Evolutionary conservation across 2,329 filamentous ascomycete species (phyloP), one percentile per base, ranked within the genome.

Genomic region (Nemania sp.): DNA sequence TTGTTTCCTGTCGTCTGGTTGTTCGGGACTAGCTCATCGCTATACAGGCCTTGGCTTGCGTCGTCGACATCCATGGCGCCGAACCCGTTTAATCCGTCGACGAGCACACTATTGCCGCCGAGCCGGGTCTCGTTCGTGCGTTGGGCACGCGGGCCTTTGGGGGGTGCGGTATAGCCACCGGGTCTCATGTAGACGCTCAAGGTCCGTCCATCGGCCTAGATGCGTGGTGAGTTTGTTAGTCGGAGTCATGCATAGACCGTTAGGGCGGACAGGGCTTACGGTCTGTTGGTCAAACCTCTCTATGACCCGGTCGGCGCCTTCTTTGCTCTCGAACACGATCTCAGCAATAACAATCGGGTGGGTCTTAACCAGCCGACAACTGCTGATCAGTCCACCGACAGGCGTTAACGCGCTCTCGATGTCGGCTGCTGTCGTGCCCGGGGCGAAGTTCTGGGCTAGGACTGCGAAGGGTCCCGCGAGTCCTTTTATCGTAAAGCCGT

Each of bases 351-450:
- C 83, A 3, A 87, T 86, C 0, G 90, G 90, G 23, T 75, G 74
- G 3, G 84, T 79, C 67, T 86, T 84, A 52, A 91, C 72, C 33
- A 94, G 74, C 30, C 78, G 80, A 73, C 89, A 93, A 64, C 80
- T 83, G 20, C 80, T 67, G 64, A 91, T 80, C 56, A 86, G 77
- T 24, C 87, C 88, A 33, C 87, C 88, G n/a, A 89, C 75, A 0
- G 84, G 84, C n/a, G 80, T 81, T 83, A 94, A 86, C 52, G 90
- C 90, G 63, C 86, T 89, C 75, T 91, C 88, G 55, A 94, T 90
- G 66, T 94, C 90, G 24, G 87, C 88, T 1, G 86, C 87, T 6
- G 90, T 91, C 0, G 90, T 94, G 31, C 90, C 90, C 2, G 83
- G 83, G 11, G 89, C 90, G 68, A 94, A 91, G 75, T 94, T 94